Base-by-base conservation (phyloP, 805 yeast genomes). In the Wickerhamiella sergipiensis region DNA sequence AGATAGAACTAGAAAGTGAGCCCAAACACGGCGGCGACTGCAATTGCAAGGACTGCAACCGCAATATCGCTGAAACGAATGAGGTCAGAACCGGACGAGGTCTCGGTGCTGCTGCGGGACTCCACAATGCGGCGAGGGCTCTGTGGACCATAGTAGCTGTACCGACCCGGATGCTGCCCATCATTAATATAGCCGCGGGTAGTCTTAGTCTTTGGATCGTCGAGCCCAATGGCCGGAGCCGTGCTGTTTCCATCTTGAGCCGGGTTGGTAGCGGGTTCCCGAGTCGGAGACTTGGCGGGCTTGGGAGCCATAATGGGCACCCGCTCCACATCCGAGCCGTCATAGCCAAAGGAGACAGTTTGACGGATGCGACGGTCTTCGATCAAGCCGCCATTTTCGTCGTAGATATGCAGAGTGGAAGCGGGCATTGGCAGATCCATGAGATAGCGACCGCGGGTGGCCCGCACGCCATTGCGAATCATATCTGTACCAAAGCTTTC, bases 391-490 rank as follows among this genome's bases (percentile, higher is more conserved):
- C 64, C 68, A 29, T 53, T 45, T 17, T 49, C 29, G 45, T 58
- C 60, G 49, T 51, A 57, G 42, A 64, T 58, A 12, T 55, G 46
- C 51, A 48, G 58, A 9, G 56, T 45, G 24, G 64, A 53, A 9
- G 50, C 46, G 2, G 51, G 57, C 26, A 51, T 46, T 21, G 53
- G 46, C 24, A 61, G 42, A 8, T 50, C 54, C 9, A 59, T 47
- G 2, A 58, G 52, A n/a, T 43, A 53, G 6, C 52, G 48, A 31
- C 68, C 69, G n/a, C 64, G 61, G 39, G 50, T 44, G 29, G 50
- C 54, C 33, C 56, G 55, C n/a, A 64, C 58, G n/a, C 71, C 70
- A 39, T 62, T 53, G 23, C 59, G 58, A 45, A 67, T 62, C 59
- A 66, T 53, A 19, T 59, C 61, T 7, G 65, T 55, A 15, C 67